A percentile compares a stretch with the other conserved stretches of the same genome.
phyloP scores from a whole-genome alignment of 176 grass and related monocot species.

The Aechmea fasciata region DNA sequence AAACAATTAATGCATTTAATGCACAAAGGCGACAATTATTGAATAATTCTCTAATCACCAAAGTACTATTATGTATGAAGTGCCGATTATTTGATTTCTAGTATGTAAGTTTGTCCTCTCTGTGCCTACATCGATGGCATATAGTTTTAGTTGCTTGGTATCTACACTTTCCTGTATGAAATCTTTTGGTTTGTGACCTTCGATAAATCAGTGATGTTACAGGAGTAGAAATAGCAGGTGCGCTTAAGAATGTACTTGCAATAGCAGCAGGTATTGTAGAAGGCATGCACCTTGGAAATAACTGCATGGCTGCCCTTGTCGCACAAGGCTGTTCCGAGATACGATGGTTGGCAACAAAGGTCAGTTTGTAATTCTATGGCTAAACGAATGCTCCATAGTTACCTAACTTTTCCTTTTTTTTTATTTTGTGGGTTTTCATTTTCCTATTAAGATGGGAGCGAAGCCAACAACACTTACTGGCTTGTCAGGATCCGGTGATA shows the following conservation, averaged over 20 bases:
- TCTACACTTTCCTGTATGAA: slow-evolving; percentile 1
- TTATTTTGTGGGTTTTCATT: not conserved
- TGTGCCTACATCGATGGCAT: no score
- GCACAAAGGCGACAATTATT: no score
- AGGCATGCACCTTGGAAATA: slow-evolving; percentile 92
- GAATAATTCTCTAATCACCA: no score
- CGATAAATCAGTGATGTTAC: slow-evolving; percentile 89
- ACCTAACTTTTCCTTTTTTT: not conserved
- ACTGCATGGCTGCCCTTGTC: slow-evolving; percentile 96
- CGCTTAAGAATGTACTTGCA: slow-evolving; percentile 91
- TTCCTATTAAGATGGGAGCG: slow-evolving; percentile 74
- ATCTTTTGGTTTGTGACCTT: slow-evolving; percentile 26
- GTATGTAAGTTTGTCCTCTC: no score
- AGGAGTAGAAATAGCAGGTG: slow-evolving; percentile 98
- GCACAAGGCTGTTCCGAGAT: slow-evolving; percentile 96
- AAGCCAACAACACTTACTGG: slow-evolving; percentile 85
- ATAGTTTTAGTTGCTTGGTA: no score
- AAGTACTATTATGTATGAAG: no score
- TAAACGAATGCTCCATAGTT: no score
- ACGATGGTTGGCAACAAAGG: slow-evolving; percentile 93
- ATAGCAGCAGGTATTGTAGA: slow-evolving; percentile 94
- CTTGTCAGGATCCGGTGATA: slow-evolving; percentile 87
- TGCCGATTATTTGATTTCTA: no score
- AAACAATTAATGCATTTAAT: not conserved
- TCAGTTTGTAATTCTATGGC: slow-evolving; percentile 6